Conservation (phyloP, 106 monocot species). For the Cymbidium sinense region DNA sequence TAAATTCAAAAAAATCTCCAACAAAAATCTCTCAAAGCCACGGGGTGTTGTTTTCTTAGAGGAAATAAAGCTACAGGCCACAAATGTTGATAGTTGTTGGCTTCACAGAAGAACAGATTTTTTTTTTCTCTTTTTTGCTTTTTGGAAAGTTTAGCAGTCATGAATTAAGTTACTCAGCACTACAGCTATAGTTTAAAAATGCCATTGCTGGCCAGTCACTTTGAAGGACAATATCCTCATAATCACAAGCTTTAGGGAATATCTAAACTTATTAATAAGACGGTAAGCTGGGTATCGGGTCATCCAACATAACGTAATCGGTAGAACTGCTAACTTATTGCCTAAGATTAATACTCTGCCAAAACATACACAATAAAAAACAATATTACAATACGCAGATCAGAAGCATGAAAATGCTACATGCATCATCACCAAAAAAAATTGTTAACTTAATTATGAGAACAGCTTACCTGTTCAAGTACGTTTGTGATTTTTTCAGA, state of each 20-base stretch:
- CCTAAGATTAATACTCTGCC: not conserved
- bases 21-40: not conserved
- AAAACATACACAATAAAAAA: not conserved
- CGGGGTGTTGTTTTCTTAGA: not conserved
- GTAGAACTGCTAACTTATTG: too few species aligned
- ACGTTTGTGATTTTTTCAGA: slow-evolving; percentile 40
- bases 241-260: not conserved
- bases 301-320: not conserved
- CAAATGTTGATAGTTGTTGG: not conserved
- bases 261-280: not conserved
- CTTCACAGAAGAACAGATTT: not conserved
- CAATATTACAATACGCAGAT: not conserved
- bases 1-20: not conserved
- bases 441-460: not conserved
- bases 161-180: not conserved
- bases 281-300: not conserved
- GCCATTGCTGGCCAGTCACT: not conserved
- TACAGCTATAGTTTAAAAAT: not conserved
- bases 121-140: too few species aligned
- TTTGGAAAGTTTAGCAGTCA: not conserved
- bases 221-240: not conserved
- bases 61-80: not conserved
- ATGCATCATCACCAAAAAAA: not conserved
- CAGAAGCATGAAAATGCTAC: slow-evolving; percentile 5
- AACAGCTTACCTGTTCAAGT: slow-evolving; percentile 53